Evolutionary conservation across 2,329 filamentous ascomycete species (phyloP).

Genomic region (Nothophaeocryptopus gaeumannii): DNA sequence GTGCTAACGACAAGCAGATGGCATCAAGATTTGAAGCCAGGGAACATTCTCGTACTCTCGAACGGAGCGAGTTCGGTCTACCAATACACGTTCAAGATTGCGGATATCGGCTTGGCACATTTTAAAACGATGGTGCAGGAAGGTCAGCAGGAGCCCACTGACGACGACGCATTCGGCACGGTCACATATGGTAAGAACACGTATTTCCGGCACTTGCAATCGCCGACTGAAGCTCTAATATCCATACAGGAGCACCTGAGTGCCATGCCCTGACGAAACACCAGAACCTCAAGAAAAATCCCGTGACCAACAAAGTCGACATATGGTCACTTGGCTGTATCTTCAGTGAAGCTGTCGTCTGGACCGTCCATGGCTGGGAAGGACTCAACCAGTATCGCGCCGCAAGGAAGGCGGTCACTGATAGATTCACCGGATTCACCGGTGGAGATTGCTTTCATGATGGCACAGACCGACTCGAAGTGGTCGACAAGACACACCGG

Average conservation of each 20-base stretch:
- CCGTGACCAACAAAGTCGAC: not conserved
- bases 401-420: not conserved
- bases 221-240: no score
- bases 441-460: conserved; percentile 35
- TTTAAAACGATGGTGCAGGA: not conserved
- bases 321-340: conserved; percentile 2
- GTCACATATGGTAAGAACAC: conserved; percentile 8
- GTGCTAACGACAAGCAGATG: conserved; percentile 13
- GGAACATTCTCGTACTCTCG: conserved; percentile 26
- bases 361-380: not conserved
- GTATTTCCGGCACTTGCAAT: no score
- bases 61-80: not conserved
- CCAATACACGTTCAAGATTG: conserved; percentile 4
- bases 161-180: not conserved
- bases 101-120: conserved; percentile 2
- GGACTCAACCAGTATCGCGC: not conserved
- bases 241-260: conserved; percentile 3
- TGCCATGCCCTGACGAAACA: no score
- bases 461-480: conserved; percentile 25
- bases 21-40: conserved; percentile 38
- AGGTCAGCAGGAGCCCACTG: not conserved
- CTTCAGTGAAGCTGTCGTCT: conserved; percentile 1
- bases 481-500: conserved; percentile 27
- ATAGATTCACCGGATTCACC: conserved; percentile 9
- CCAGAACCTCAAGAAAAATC: not conserved